A percentile compares a stretch with the other conserved stretches of the same genome.
Evolutionary conservation across 2,329 filamentous ascomycete species (phyloP).

Genomic region (Xylaria sp.): DNA sequence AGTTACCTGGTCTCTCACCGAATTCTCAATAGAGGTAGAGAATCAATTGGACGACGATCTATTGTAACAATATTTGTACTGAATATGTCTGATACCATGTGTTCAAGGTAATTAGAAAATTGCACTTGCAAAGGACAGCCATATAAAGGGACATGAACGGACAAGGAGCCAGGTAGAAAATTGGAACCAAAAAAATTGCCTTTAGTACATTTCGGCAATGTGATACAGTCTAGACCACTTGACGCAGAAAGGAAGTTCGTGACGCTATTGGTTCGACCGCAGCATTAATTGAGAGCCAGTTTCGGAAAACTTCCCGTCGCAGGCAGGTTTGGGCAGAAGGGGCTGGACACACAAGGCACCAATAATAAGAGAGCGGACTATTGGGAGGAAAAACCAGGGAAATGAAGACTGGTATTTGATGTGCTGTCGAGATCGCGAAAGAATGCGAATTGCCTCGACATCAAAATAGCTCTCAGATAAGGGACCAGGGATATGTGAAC

Average conservation of each 20-base stretch:
- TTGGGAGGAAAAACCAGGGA: neutral
- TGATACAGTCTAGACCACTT: neutral
- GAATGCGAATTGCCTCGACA: neutral
- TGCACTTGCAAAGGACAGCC: neutral
- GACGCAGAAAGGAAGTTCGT: neutral
- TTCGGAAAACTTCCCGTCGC: no score
- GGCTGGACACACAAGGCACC: no score
- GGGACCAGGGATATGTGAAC: neutral
- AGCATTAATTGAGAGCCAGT: no score
- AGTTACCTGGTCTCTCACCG: neutral
- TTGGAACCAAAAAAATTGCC: neutral
- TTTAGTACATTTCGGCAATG: neutral
- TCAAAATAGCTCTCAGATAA: neutral
- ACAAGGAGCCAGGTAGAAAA: neutral
- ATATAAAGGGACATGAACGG: neutral
- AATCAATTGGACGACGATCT: neutral
- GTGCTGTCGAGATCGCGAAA: neutral
- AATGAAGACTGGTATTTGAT: neutral
- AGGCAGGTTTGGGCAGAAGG: no score
- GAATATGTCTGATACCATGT: neutral
- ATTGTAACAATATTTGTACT: neutral
- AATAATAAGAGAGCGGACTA: no score
- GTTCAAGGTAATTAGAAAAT: neutral
- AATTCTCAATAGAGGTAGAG: neutral
- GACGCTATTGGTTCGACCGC: neutral